Evolutionary conservation across 2,329 filamentous ascomycete genomes (phyloP), one percentile per base, ranked within the genome.

Genomic region (Uncinocarpus reesii): DNA sequence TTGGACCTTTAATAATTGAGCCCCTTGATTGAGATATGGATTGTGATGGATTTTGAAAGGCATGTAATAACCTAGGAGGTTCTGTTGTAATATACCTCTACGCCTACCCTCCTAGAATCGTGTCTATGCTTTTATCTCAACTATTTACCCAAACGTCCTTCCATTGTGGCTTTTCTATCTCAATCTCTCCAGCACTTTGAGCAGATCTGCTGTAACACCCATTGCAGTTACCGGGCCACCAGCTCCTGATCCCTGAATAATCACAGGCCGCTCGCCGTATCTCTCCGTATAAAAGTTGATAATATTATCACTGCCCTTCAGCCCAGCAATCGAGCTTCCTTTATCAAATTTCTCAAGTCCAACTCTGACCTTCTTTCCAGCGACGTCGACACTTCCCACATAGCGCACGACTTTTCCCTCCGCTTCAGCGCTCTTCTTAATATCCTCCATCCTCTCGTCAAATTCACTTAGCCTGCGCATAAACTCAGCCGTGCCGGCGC

Each of bases 291-390:
- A 94, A 74, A 98, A 95, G 73, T 83, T 94, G 64, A 98, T 95
- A 65, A 98, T 94, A 73, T 98, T 98, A 65, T 96, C 92, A 66
- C 89, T 96, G 29, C 92, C 92, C 77, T 95, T 94, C 50, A 98
- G 75, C 41, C 85, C 84, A 11, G 92, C 92, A 69, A 98, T 95
- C 10, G 92, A 86, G 62, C 93, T 87, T 52, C 84, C 85, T 58
- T 79, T 80, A 56, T 94, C 88, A 58, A 88, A 89, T 69, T 84
- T 86, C 75, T 95, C 83, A 55, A 98, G 70, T 2, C 92, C 90
- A 50, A 98, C 92, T 73, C 89, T 93, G 65, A 96, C 84, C 57
- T 81, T 72, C 64, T 86, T 83, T 53, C 75, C 77, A n/a, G 72
- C 75, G 36, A 95, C 81, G 62, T 98, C 88, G 53, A 96, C 86